Evolutionary conservation across 306 rosid species (phyloP), one percentile per base, ranked within the genome.

Genomic region (Malus sylvestris): DNA sequence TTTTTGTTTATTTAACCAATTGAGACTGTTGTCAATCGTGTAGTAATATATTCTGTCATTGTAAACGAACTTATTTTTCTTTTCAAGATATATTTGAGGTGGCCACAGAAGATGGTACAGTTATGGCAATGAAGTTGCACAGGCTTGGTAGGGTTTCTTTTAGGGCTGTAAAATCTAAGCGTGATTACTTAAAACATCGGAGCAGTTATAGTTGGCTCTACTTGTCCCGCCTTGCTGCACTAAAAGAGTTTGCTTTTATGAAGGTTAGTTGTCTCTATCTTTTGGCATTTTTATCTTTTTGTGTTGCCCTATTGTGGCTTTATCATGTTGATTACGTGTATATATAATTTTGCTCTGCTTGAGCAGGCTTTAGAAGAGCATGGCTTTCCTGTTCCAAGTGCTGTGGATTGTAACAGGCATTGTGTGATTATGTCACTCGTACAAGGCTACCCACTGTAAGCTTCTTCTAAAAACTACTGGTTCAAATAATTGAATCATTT

Each of bases 111-210:
- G 98, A 94, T 79, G 98, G 97, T 70, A 92, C 89, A 0, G 73
- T 94, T 78, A 69, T 92, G 71, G 96, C 92, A 65, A 89, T 90
- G 91, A 94, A 94, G 88, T 80, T 92, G 82, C 96, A 94, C 75
- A 85, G 97, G 73, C 97, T 94, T 71, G 98, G 98, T 63, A 86
- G 98, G 84, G 88, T 87, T 73, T 94, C 98, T 71, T 94, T 94
- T 71, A 87, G 98, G 73, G 97, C 96, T 65, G 97, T 94, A 46
- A 94, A 94, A 81, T 85, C 96, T 4, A 94, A 94, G 92, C 98
- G 98, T 80, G 98, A 92, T 81, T 94, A 94, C 80, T 81, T 94
- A 78, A 85, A 81, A 83, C 97, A 94, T 78, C 95, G 95, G 32
- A 90, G 93, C 61, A 90, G 95, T 89, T 94, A 33, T 72, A 94